phyloP scores from a whole-genome alignment of 768 basidiomycete species.

The Phaeotremella fagi region DNA sequence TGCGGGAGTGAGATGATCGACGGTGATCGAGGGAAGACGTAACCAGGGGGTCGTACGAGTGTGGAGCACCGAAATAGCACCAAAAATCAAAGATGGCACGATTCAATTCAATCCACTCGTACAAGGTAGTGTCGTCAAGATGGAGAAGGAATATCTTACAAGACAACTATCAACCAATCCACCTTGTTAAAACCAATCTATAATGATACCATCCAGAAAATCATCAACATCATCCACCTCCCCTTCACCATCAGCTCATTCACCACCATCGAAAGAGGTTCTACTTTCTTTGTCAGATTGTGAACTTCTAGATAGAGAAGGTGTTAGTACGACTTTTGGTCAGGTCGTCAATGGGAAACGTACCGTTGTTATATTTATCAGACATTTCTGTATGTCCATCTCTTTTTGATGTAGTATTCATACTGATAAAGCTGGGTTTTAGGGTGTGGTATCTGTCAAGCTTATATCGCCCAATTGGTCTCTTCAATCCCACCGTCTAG shows the following conservation, averaged over 20 bases:
- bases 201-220: neutral
- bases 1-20: too few species aligned
- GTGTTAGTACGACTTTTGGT: conserved; percentile 6
- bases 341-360: conserved; percentile 8
- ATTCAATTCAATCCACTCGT: neutral
- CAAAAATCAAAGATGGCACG: neutral
- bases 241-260: neutral
- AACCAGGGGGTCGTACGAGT: too few species aligned
- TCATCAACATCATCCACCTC: neutral
- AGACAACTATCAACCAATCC: neutral
- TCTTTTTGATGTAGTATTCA: neutral
- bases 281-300: conserved; percentile 1
- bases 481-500: conserved; percentile 17
- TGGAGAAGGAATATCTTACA: too few species aligned
- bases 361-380: conserved; percentile 20
- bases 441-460: conserved; percentile 36
- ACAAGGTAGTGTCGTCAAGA: too few species aligned
- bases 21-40: too few species aligned
- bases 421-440: neutral
- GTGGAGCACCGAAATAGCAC: too few species aligned
- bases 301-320: conserved; percentile 15
- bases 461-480: conserved; percentile 11
- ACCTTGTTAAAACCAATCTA: neutral
- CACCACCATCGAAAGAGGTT: conserved; percentile 4
- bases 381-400: conserved; percentile 23